Conservation (phyloP, 2,329 filamentous ascomycete species). For the Fusarium sp. region DNA sequence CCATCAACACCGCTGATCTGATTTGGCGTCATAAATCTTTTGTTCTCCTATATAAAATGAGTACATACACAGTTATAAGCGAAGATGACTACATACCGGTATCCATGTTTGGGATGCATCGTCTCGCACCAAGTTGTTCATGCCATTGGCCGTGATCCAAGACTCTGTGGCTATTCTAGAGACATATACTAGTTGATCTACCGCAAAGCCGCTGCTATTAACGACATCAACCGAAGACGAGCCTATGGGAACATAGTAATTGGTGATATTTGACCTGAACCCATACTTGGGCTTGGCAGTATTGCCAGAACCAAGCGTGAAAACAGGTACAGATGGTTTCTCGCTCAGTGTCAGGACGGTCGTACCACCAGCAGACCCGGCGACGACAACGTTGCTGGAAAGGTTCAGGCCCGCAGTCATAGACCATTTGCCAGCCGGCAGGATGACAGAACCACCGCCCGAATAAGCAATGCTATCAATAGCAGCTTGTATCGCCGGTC, state of each 20-base stretch:
- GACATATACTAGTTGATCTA: conserved; percentile 26
- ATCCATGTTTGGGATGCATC: conserved; percentile 29
- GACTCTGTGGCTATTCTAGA: conserved; percentile 8
- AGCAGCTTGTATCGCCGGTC: conserved; percentile 15
- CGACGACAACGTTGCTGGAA: not conserved
- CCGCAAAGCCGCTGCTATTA: not conserved
- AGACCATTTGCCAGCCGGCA: conserved; percentile 14
- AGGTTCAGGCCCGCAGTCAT: conserved; percentile 20
- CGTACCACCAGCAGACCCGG: not conserved
- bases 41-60: not conserved
- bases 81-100: not conserved
- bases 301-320: conserved; percentile 19
- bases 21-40: conserved; percentile 22
- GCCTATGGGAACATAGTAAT: conserved; percentile 29
- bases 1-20: conserved; percentile 17
- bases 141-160: conserved; percentile 31
- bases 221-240: conserved; percentile 1
- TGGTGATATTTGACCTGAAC: conserved; percentile 21
- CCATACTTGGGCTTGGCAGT: not conserved
- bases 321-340: conserved; percentile 1
- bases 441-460: conserved; percentile 24
- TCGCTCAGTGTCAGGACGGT: conserved; percentile 6
- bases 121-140: conserved; percentile 20
- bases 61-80: accelerated
- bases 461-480: conserved; percentile 8